These are phyloP conservation scores for Phalaenopsis aphrodite DNA, from an alignment of 106 monocot species.

Conservation along the genomic window DNA sequence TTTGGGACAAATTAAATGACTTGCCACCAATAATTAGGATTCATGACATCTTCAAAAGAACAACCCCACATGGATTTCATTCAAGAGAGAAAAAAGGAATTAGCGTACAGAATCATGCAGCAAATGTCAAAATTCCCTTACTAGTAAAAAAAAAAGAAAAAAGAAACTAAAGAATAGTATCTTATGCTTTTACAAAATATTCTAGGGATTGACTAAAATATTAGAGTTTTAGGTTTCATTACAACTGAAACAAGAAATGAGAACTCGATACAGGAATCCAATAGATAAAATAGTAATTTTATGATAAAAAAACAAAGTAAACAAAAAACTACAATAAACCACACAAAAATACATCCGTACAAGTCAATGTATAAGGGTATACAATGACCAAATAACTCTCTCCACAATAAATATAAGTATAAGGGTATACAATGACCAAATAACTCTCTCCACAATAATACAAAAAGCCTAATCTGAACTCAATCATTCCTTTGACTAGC, in stretches of 20 bases:
- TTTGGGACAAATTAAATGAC: background rate
- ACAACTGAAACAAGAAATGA: background rate
- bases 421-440: background rate
- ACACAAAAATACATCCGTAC: background rate
- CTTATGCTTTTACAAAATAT: background rate
- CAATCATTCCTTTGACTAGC: too few species aligned
- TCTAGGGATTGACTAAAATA: background rate
- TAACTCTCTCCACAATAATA: background rate
- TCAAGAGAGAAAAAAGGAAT: background rate
- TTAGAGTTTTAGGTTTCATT: background rate
- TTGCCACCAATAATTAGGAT: background rate
- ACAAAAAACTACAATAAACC: background rate
- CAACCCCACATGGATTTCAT: background rate
- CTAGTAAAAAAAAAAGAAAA: background rate
- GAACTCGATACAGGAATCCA: background rate
- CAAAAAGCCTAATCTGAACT: background rate
- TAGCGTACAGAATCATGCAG: background rate
- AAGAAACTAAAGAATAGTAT: background rate
- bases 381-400: background rate
- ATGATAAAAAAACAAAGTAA: background rate
- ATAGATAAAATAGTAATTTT: background rate
- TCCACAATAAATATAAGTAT: background rate
- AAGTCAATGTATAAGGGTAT: background rate
- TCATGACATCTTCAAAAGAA: background rate
- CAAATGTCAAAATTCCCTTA: background rate